Evolutionary conservation across 2,329 filamentous ascomycete species (phyloP), one percentile per base, ranked within the genome.

Genomic region (Penicillium sp.): DNA sequence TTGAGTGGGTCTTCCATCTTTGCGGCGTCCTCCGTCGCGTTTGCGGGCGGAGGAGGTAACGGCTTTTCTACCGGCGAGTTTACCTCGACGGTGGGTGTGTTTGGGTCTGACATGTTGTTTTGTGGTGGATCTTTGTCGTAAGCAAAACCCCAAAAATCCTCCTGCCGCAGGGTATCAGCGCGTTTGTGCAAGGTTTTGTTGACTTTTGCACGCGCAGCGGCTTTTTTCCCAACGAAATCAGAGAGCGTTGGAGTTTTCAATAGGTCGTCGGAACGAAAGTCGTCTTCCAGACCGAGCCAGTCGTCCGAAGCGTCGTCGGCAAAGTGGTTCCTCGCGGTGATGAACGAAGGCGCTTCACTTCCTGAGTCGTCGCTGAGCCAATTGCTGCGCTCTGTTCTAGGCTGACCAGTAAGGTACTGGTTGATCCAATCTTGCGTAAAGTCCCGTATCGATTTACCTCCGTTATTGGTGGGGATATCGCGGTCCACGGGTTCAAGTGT

Each of bases 381-480:
- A 74, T 91, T 88, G 60, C 85, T 86, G 63, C 85, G 84, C 71
- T 94, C 90, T 33, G 83, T 84, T 64, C 86, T 82, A 63, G 82
- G 82, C 64, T 88, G 85, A 62, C 84, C 83, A n/a, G 87, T 83
- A n/a, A 90, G 87, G 69, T 92, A 91, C 60, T 90, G 88, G 59
- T 89, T 88, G 64, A 94, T 91, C 90, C 90, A 93, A 78, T 92
- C 89, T 73, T 92, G 88, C 0, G 89, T 91, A 53, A 92, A 82
- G 58, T 87, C 86, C 61, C 72, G 71, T 56, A 76, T 75, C 2
- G 75, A 72, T 48, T 71, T 73, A 29, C 68, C 71, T 55, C 61
- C 67, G 61, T 65, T 68, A 33, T 59, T 58, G 31, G 62, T 64
- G 9, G 61, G 60, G 48, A 67, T 48, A 50, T 70, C 67, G 53